Percentiles rank a stretch among this genome's conserved stretches.
Evolutionary conservation across 768 basidiomycete genomes (phyloP).

Genomic region (Kwoniella newhampshirensis): DNA sequence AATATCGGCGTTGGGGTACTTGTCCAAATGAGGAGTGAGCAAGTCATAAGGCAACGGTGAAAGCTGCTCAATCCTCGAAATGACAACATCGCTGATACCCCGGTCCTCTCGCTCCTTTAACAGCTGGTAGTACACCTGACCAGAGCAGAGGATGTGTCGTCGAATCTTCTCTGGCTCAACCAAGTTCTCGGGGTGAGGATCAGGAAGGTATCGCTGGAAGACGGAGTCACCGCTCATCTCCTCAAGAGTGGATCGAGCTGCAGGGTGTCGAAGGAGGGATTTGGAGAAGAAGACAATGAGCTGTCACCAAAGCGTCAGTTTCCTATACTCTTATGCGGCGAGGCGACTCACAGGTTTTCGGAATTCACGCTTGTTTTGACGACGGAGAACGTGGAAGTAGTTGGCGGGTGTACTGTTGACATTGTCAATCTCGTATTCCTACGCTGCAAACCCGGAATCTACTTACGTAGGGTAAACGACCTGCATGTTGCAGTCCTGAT

Average conservation of each 20-base stretch:
- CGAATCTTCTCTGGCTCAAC: slow-evolving; percentile 81
- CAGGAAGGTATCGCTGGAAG: slow-evolving; percentile 93
- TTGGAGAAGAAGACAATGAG: slow-evolving; percentile 97
- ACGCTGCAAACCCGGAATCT: no score
- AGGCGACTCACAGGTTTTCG: slow-evolving; percentile 80
- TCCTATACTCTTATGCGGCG: background rate
- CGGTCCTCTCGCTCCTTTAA: slow-evolving; percentile 85
- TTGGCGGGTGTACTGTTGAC: slow-evolving; percentile 78
- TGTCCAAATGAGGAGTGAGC: slow-evolving; percentile 89
- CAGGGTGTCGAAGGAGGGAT: slow-evolving; percentile 89
- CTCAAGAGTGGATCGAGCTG: slow-evolving; percentile 75
- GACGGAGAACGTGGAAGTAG: slow-evolving; percentile 96
- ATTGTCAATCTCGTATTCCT: no score
- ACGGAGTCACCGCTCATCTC: slow-evolving; percentile 86
- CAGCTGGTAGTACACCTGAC: slow-evolving; percentile 91
- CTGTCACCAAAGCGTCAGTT: slow-evolving; percentile 53
- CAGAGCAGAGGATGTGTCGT: slow-evolving; percentile 89
- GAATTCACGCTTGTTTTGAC: slow-evolving; percentile 97
- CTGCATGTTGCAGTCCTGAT: slow-evolving; percentile 99
- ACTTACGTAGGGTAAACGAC: slow-evolving; percentile 92
- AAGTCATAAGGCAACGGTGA: slow-evolving; percentile 97
- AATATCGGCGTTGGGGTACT: slow-evolving; percentile 90
- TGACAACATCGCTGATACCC: slow-evolving; percentile 88
- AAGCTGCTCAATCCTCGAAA: slow-evolving; percentile 90
- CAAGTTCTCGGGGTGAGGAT: slow-evolving; percentile 68